Evolutionary conservation across 225 moss, liverwort and hornwort species (phyloP).

Genomic region (Antitrichia curtipendula): DNA sequence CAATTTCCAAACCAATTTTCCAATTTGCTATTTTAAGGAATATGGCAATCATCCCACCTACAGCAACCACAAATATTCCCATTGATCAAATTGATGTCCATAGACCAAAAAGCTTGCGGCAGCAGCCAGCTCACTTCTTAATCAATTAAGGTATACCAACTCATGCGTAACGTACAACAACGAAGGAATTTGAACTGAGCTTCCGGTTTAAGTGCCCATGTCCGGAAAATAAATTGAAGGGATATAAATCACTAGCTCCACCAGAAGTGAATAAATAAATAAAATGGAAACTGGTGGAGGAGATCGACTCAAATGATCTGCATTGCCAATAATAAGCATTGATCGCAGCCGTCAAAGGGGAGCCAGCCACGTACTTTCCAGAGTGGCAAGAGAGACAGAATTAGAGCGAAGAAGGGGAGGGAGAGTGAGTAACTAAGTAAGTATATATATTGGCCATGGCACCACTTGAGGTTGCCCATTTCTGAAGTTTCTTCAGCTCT

Average conservation of each 20-base stretch:
- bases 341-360: background rate
- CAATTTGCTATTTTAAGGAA: too few relatives aligned
- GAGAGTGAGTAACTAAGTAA: too few relatives aligned
- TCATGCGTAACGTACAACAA: background rate
- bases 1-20: too few relatives aligned
- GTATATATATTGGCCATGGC: background rate
- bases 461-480: background rate
- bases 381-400: background rate
- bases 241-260: background rate
- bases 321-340: background rate
- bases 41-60: background rate
- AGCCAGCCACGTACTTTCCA: background rate
- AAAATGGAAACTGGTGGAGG: background rate
- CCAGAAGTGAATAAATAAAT: background rate
- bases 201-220: background rate
- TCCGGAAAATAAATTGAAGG: background rate
- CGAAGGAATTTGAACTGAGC: slow-evolving; percentile 14
- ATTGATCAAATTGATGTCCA: background rate
- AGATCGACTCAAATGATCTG: background rate
- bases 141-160: background rate
- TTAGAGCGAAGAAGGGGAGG: background rate
- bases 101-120: background rate
- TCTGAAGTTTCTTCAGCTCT: background rate
- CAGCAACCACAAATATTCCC: background rate
- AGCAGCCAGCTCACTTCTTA: background rate